Base-by-base conservation (phyloP, 306 rosid genomes). In the Dryas alaskensis region DNA sequence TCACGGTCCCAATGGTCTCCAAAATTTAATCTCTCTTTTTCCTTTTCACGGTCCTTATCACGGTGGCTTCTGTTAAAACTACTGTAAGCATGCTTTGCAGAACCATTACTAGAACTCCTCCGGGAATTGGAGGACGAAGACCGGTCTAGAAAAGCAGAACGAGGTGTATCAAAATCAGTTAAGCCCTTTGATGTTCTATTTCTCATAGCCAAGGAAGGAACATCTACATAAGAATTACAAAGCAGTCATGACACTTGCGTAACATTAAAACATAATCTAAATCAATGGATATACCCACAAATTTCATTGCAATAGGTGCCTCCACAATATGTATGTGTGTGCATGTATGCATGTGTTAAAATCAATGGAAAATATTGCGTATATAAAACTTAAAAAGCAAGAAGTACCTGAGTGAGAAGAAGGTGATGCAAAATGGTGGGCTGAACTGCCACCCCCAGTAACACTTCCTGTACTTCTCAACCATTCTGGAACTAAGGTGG, bases 401-500 rank as follows among this genome's bases (percentile, higher is more conserved):
- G 60, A 73, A 25, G 65, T 84, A 95, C 99, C 99, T 9, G 95
- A 71, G 73, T 87, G 89, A 80, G 86, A 76, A 78, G 98, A 86
- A 47, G 92, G 74, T 48, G 90, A 71, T 64, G 88, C 83, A 78
- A 82, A 88, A 78, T 90, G 99, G 90, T 77, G 96, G 93, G 89
- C 77, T 81, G 98, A 90, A 92, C 76, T 87, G 85, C 96, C 89
- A 79, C 86, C 86, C 81, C 93, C 98, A 53, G 96, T 79, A 79
- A 84, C 89, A 84, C 86, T 82, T 85, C 98, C 99, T 72, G 96
- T 65, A 84, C 78, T 86, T 89, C 97, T 92, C 93, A 95, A 85
- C 99, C 99, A 95, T 92, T 95, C 88, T 81, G 99, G 99, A 83
- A 84, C 96, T 87, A 95, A 90, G n/a, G 99, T 48, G 67, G 97